Evolutionary conservation across 2,329 filamentous ascomycete species (phyloP), one percentile per base, ranked within the genome.

Genomic region (Apiospora malaysiana): DNA sequence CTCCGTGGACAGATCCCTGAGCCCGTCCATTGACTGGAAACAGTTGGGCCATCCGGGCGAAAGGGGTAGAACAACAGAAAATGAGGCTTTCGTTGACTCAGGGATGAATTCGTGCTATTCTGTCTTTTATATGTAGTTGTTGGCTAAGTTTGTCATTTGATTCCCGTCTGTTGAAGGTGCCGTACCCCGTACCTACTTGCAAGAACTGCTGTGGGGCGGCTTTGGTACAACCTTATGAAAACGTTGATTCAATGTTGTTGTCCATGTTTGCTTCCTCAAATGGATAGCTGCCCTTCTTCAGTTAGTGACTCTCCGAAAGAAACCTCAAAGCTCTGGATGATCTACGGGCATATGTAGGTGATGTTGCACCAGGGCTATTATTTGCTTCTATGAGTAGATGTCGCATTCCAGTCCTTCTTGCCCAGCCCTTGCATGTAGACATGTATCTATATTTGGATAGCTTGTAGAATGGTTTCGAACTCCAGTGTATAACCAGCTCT

Each of bases 11-110:
- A 45, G 42, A 5, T 27, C 25, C 16, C 49, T 27, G 0, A 32
- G 25, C 25, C 14, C 25, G 14, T 18, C 49, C 49, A 56, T 32
- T 56, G 49, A 14, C 49, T 27, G 25, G 23, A 56, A 56, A 27
- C 49, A 4, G 16, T 25, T 32, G 8, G 27, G 27, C 25, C 51
- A 37, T 59, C 27, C 18, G 16, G 18, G 0, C 42, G 12, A 59
- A n/a, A 37, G 6, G 7, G 32, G 18, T 23, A n/a, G 1, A 63
- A n/a, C 18, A 40, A 5, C 9, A 23, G 9, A 23, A 4, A 40
- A 32, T 40, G 56, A 63, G 32, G 56, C 56, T 63, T 40, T 14
- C 56, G 21, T 40, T 63, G 56, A 63, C 56, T 63, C 56, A 63
- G 7, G 3, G 5, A 37, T 27, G 18, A 32, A 63, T 7, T n/a